Evolutionary conservation across 352 stramenopile genomes (phyloP), one percentile per base, ranked within the genome.

Genomic region (Globisporangium okanoganense): DNA sequence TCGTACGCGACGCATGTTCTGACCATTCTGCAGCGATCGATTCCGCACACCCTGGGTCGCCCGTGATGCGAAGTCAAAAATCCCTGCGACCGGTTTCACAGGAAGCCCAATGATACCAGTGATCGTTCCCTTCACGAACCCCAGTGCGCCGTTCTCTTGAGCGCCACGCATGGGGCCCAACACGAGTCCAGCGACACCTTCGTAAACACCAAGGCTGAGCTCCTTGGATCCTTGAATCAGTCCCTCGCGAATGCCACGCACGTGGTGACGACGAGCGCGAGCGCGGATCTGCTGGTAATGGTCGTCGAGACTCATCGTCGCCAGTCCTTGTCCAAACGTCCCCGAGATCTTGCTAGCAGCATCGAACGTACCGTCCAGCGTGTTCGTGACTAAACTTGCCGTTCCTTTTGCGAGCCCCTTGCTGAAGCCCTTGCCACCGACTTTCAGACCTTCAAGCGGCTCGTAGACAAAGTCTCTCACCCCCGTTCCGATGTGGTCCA

Each of bases 391-490:
- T 25, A 96, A 64, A 81, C 85, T 94, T 13, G 87, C 85, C 13
- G 87, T 94, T 25, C 87, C 87, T 58, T 96, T 96, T 5, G 87
- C 87, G 24, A 96, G 62, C 18, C 87, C 87, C 60, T 90, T 89
- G 58, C 87, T 88, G 55, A 96, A 95, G 12, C 85, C 83, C 61
- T 94, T 92, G 8, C 86, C 85, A 20, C 87, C 87, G 25, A 92
- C 85, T 47, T 96, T 95, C 16, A 97, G 72, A 33, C 92, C 92
- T 68, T 98, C 87, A 20, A 98, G 83, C 18, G 96, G 95, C 66
- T 98, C 96, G 66, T 98, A 98, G 49, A 98, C 97, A 62, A 99
- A 98, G 62, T 98, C 92, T 47, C 92, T 81, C 40, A 99, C 93
- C 48, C 95, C 96, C 25, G 90, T 98, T 43, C 96, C 96, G 65